These are phyloP conservation scores for Phialophora verrucosa DNA, from an alignment of 2,329 filamentous ascomycete species.

Conservation along the genomic window DNA sequence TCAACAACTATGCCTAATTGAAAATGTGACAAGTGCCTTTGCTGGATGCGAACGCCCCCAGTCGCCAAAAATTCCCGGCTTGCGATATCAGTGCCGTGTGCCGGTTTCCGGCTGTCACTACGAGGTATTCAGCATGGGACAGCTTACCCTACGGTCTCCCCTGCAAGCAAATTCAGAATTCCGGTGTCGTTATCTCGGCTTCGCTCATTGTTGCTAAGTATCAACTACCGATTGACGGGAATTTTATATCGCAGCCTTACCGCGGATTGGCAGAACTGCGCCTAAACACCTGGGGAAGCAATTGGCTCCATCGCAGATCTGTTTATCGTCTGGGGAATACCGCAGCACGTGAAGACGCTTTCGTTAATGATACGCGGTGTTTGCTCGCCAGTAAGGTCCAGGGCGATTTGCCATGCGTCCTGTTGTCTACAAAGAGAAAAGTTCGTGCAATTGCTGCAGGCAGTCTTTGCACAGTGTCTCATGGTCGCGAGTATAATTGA, in stretches of 20 bases:
- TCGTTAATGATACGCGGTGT: background rate
- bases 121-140: background rate
- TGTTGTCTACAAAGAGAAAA: background rate
- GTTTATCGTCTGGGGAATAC: conserved; percentile 15
- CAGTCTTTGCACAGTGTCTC: conserved; percentile 1
- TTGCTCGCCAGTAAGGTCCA: background rate
- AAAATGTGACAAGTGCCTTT: background rate
- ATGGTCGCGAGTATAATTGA: background rate
- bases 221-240: background rate
- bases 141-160: background rate
- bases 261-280: conserved; percentile 6
- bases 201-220: background rate
- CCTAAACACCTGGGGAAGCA: conserved; percentile 4
- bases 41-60: background rate
- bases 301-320: conserved; percentile 22
- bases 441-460: background rate
- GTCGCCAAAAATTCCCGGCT: background rate
- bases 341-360: background rate
- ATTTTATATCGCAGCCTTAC: conserved; percentile 6
- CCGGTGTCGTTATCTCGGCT: background rate
- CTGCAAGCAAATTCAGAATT: background rate
- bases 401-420: background rate
- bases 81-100: conserved; percentile 1
- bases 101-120: conserved; percentile 21
- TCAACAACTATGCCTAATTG: background rate